Base-by-base conservation (phyloP, 1,139 yeast species). In the Candida sojae region DNA sequence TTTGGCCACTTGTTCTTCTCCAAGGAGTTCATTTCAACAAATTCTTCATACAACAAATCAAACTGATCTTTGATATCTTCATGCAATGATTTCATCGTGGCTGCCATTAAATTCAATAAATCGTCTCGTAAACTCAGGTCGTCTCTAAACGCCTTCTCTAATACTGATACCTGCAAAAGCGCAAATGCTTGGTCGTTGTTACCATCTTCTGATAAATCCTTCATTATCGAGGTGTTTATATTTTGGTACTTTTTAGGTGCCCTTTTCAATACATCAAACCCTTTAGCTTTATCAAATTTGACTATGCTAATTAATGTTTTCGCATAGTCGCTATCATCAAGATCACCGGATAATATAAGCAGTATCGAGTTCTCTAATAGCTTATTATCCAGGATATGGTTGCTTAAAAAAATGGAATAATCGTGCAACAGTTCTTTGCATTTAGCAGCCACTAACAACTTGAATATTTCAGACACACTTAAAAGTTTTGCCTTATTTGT, bases 1-100 rank as follows among this genome's bases (percentile, higher is more conserved):
- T 71, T 71, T 9, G 76, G 76, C 77, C 77, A 71, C 13, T 55
- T 54, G 3, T 63, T 54, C 23, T 66, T 68, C 1, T 53, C 48
- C 42, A 73, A 59, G 2, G 64, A 53, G 47, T 69, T 71, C 42
- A 71, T 73, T 4, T 67, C 52, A 41, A 51, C 50, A 48, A 58
- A 75, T 1, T 76, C 66, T 7, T 60, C 55, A 31, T 56, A 52
- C 5, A 73, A 53, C 8, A 67, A 61, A 5, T 49, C 51, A 39
- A 72, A 63, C 48, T 71, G 68, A 32, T 58, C 57, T 2, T 49
- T 41, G 25, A 59, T 61, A 8, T 48, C 57, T 42, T 61, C 68
- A 30, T 50, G 44, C n/a, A 58, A 55, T 4, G 23, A 10, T 23
- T 50, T 45, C 26, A 60, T 37, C 44, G 57, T 52, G 4, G 46